phyloP scores from a whole-genome alignment of 331 rosid genomes.

The Cydonia oblonga region DNA sequence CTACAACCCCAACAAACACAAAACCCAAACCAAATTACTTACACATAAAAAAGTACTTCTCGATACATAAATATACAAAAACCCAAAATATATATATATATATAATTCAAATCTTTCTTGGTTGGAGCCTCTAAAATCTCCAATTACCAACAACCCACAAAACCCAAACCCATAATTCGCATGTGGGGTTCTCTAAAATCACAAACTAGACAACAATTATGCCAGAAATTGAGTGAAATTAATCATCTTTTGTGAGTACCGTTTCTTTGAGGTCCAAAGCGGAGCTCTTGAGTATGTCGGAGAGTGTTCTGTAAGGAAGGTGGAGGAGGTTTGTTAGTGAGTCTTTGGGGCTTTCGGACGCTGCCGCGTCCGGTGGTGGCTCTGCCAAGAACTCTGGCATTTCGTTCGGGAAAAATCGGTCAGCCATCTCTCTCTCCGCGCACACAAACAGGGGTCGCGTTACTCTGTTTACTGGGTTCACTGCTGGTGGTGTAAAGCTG shows the following conservation, averaged over 20 bases:
- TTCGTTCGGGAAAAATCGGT: slow-evolving; percentile 58
- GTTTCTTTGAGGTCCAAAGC: slow-evolving; percentile 52
- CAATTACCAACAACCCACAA: background rate
- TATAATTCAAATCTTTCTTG: background rate
- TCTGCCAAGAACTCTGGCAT: slow-evolving; percentile 50
- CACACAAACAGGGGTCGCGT: background rate
- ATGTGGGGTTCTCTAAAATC: background rate
- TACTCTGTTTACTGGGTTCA: background rate
- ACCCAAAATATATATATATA: no score
- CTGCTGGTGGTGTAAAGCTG: background rate
- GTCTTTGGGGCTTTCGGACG: slow-evolving; percentile 9
- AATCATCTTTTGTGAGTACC: slow-evolving; percentile 25
- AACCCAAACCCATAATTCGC: background rate
- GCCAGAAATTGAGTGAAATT: background rate
- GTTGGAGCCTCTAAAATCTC: background rate
- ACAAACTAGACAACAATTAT: background rate
- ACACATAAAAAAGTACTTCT: background rate
- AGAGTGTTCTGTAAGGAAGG: slow-evolving; percentile 37
- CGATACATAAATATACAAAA: background rate
- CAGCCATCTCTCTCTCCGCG: slow-evolving; percentile 34
- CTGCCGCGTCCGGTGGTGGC: slow-evolving; percentile 12
- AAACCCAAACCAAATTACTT: background rate
- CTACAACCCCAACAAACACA: slow-evolving; percentile 30
- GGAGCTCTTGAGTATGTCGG: slow-evolving; percentile 20
- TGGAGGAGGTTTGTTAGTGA: slow-evolving; percentile 40